These are phyloP conservation scores for Talaromyces stipitatus DNA, from an alignment of 495 filamentous ascomycete species.

Conservation along the genomic window DNA sequence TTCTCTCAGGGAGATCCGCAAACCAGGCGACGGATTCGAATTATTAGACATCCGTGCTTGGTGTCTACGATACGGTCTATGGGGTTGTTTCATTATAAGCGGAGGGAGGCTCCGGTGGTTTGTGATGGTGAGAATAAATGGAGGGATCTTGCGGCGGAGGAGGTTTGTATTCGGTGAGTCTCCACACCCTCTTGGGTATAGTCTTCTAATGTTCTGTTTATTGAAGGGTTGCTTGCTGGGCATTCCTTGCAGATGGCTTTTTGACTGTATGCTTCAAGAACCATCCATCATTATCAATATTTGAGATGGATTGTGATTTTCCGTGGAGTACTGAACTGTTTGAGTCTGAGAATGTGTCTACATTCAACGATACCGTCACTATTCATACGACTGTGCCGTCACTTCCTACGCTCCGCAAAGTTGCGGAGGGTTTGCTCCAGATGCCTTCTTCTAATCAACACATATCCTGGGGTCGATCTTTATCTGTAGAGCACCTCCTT, in stretches of 20 bases:
- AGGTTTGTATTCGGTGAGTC: slow-evolving; percentile 26
- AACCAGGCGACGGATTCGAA: slow-evolving; percentile 29
- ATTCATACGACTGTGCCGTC: slow-evolving; percentile 6
- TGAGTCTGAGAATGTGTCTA: slow-evolving; percentile 25
- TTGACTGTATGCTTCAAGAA: slow-evolving; percentile 34
- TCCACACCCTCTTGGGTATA: neutral
- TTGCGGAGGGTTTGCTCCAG: slow-evolving; percentile 19
- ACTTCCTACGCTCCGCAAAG: slow-evolving; percentile 21
- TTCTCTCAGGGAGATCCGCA: slow-evolving; percentile 25
- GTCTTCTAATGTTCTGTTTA: neutral
- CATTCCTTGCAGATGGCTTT: slow-evolving; percentile 31
- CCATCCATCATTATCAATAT: slow-evolving; percentile 25
- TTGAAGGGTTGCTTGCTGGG: slow-evolving; percentile 26
- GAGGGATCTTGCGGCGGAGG: slow-evolving; percentile 22
- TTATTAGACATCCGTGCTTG: slow-evolving; percentile 29
- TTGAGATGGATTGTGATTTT: slow-evolving; percentile 31
- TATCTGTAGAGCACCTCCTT: slow-evolving; percentile 26
- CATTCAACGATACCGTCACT: slow-evolving; percentile 18
- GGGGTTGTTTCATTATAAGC: slow-evolving; percentile 23
- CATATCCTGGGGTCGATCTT: slow-evolving; percentile 18
- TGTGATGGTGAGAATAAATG: slow-evolving; percentile 19
- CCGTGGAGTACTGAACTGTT: slow-evolving; percentile 29
- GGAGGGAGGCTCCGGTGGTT: slow-evolving; percentile 11
- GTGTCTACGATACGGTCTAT: slow-evolving; percentile 27
- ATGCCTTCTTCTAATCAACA: slow-evolving; percentile 6